These are phyloP conservation scores for Sporothrix variecibatus DNA, from an alignment of 2,329 filamentous ascomycete genomes.

Conservation along the genomic window DNA sequence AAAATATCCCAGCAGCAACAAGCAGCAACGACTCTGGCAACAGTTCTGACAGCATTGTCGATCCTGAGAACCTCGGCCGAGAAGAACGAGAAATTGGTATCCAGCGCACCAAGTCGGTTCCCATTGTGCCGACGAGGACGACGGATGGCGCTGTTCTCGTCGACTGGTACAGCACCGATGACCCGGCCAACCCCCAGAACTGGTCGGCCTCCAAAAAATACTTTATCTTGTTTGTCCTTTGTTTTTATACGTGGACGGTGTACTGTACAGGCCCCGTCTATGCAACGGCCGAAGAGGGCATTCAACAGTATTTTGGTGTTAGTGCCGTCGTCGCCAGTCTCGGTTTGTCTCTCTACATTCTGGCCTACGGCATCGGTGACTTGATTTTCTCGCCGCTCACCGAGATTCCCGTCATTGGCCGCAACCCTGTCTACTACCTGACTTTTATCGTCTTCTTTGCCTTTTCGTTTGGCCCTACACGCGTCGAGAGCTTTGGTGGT, in stretches of 20 bases:
- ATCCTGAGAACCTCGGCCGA: too few relatives aligned
- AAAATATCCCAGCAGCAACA: background rate
- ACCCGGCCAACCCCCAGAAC: conserved; percentile 54
- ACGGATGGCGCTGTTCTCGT: conserved; percentile 55
- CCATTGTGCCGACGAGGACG: too few relatives aligned
- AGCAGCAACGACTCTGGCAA: too few relatives aligned
- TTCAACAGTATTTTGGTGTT: conserved; percentile 55
- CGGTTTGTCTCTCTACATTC: conserved; percentile 56
- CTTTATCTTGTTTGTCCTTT: conserved; percentile 38
- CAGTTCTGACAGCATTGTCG: too few relatives aligned
- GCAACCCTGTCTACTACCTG: conserved; percentile 30
- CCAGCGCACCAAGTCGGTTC: too few relatives aligned
- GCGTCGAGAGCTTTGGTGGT: conserved; percentile 53
- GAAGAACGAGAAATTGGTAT: too few relatives aligned
- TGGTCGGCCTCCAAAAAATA: conserved; percentile 43
- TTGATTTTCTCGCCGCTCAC: conserved; percentile 55
- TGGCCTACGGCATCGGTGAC: conserved; percentile 60
- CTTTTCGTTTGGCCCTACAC: conserved; percentile 44
- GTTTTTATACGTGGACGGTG: conserved; percentile 55
- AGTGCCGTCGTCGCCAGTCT: conserved; percentile 50
- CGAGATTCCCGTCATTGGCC: conserved; percentile 45
- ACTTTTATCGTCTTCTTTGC: conserved; percentile 30
- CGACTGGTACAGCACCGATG: conserved; percentile 49
- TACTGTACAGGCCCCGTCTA: conserved; percentile 44
- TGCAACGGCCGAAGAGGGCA: conserved; percentile 39